Evolutionary conservation across 331 rosid species (phyloP), one percentile per base, ranked within the genome.

Genomic region (Phaseolus coccineus): DNA sequence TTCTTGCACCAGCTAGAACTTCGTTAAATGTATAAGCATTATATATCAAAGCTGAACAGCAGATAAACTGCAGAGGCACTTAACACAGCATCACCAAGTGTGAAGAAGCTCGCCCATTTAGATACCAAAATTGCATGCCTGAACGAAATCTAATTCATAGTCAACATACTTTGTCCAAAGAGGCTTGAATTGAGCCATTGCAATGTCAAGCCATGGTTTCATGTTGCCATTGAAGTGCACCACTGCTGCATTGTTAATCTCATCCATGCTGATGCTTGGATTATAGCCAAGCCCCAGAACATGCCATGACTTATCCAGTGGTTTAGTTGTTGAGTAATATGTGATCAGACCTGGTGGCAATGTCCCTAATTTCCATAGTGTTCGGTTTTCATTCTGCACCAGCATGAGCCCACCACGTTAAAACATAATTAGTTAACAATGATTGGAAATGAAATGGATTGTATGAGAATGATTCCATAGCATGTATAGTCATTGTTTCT

Each of bases 161-260:
- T 90, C 97, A 12, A 94, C 98, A 61, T 87, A 92, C 84, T 95
- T 95, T 12, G 94, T 81, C 98, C 98, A 95, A 73, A 92, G 90
- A 56, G 93, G 97, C 84, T 85, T 82, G 89, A 88, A 95, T 78
- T 90, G 97, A 68, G 78, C 87, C 90, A 95, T 89, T 55, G 97
- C 98, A 76, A 95, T 92, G 82, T 95, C 98, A 28, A 95, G 97
- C 98, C 98, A 95, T 19, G 98, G 98, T 71, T 95, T 95, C 98
- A 95, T 86, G 81, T 95, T 95, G 68, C 98, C 98, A 37, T 95
- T 92, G 89, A 91, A 95, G 81, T 95, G 98, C 80, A 92, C 96
- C 74, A 95, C 98, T 16, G 98, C 97, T 56, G 98, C 98, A 55
- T 91, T 92, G 5, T 53, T 83, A 6, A 95, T 95, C 91, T 92